phyloP scores from a whole-genome alignment of 1,284 basidiomycete genomes.

The Butyriboletus appendiculatus region DNA sequence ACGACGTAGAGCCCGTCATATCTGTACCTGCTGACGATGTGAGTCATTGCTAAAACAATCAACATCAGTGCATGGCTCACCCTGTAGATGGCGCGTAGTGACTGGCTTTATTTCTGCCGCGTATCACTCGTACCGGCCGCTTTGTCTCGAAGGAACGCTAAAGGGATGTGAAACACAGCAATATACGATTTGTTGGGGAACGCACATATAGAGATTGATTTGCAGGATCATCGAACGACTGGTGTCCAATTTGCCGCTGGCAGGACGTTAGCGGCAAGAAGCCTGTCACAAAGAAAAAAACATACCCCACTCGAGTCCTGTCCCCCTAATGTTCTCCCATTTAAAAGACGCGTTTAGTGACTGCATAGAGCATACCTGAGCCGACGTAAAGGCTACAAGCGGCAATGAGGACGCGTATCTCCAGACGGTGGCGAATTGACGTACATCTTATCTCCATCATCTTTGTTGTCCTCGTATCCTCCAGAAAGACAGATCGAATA shows the following conservation, averaged over 20 bases:
- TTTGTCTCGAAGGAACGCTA: slow-evolving; percentile 36
- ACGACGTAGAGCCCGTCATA: slow-evolving; percentile 50
- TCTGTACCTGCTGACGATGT: slow-evolving; percentile 37
- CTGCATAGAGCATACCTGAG: slow-evolving; percentile 23
- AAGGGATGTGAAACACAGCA: background rate
- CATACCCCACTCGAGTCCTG: slow-evolving; percentile 24
- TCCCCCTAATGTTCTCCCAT: slow-evolving; percentile 20
- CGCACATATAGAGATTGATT: slow-evolving; percentile 39
- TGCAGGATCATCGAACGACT: slow-evolving; percentile 33
- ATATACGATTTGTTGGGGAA: background rate
- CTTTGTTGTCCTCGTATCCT: slow-evolving; percentile 44
- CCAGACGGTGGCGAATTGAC: slow-evolving; percentile 6
- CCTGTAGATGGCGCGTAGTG: slow-evolving; percentile 38
- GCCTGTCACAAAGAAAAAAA: background rate
- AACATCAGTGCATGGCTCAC: slow-evolving; percentile 18
- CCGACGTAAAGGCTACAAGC: slow-evolving; percentile 42
- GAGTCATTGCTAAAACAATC: background rate
- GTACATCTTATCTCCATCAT: slow-evolving; percentile 42
- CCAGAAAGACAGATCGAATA: slow-evolving; percentile 44
- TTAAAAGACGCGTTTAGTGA: background rate
- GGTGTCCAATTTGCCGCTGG: slow-evolving; percentile 34
- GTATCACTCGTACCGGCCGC: slow-evolving; percentile 43
- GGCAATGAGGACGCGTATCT: background rate
- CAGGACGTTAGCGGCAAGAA: background rate
- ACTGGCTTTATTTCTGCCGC: slow-evolving; percentile 31